phyloP scores from a whole-genome alignment of 2,329 filamentous ascomycete genomes.

The Neophaeococcomyces aloes region DNA sequence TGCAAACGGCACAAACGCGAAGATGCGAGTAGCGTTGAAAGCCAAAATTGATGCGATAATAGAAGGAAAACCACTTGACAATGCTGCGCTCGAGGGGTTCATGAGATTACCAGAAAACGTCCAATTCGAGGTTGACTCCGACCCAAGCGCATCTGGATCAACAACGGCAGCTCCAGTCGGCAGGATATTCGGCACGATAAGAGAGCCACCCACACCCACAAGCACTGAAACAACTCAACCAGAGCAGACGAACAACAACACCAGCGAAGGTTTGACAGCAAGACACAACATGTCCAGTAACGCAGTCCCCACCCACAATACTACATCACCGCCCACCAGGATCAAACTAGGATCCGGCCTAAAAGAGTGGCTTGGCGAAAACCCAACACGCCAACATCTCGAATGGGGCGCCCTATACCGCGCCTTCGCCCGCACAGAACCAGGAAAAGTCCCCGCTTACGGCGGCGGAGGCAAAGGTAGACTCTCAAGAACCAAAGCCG shows the following conservation, averaged over 20 bases:
- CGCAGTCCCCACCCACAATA: too few relatives aligned
- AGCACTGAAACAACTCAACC: too few relatives aligned
- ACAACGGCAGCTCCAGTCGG: too few relatives aligned
- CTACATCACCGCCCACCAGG: not conserved
- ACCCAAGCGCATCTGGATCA: too few relatives aligned
- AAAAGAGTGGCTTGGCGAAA: constrained; percentile 9
- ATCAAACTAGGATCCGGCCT: not conserved
- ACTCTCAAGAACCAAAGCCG: constrained; percentile 3
- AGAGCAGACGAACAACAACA: too few relatives aligned
- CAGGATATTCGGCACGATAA: too few relatives aligned
- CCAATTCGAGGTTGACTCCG: not conserved
- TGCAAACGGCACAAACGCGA: constrained; percentile 67
- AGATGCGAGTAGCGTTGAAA: constrained; percentile 78
- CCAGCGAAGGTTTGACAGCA: too few relatives aligned
- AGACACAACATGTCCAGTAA: too few relatives aligned
- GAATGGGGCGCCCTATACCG: constrained; percentile 18
- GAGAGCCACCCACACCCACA: too few relatives aligned
- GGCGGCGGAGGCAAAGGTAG: not conserved
- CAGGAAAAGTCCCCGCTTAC: constrained; percentile 4
- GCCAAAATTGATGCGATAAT: constrained; percentile 65
- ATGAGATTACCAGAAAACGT: constrained; percentile 28
- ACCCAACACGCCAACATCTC: constrained; percentile 13
- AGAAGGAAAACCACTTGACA: constrained; percentile 25
- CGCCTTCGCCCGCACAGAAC: constrained; percentile 10
- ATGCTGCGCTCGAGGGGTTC: constrained; percentile 29